phyloP scores from a whole-genome alignment of 1,284 basidiomycete genomes.

The Naganishia sp. region DNA sequence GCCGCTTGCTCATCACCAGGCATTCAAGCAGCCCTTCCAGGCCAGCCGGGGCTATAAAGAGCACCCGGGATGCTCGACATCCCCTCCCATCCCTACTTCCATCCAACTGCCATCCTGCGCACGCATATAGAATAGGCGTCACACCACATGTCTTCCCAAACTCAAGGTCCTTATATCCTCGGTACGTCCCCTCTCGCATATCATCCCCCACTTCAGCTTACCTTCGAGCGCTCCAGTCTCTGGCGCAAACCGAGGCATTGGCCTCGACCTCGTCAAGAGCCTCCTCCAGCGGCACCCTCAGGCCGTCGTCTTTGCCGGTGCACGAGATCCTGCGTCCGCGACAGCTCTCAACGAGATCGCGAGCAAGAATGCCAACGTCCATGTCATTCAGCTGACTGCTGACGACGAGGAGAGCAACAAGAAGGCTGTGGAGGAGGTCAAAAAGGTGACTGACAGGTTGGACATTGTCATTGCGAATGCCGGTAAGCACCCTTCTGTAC shows the following conservation, averaged over 20 bases:
- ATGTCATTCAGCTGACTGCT: constrained; percentile 31
- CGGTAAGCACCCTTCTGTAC: background rate
- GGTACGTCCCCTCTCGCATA: background rate
- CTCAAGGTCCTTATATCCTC: constrained; percentile 3
- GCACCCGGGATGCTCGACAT: no score
- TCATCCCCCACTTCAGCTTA: background rate
- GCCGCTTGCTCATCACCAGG: no score
- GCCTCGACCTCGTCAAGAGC: constrained; percentile 33
- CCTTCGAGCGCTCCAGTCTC: constrained; percentile 25
- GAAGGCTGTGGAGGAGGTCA: constrained; percentile 29
- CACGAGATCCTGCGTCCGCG: constrained; percentile 34
- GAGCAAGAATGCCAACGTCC: constrained; percentile 18
- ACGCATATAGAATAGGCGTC: no score
- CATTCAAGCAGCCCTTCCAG: no score
- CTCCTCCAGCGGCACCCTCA: constrained; percentile 30
- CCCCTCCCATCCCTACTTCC: no score
- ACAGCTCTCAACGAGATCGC: constrained; percentile 34
- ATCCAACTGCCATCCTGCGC: no score
- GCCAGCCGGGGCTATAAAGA: no score
- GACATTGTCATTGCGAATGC: constrained; percentile 35
- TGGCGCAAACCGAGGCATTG: constrained; percentile 38
- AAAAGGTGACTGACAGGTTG: constrained; percentile 29
- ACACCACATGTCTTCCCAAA: background rate
- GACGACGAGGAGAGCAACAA: constrained; percentile 32
- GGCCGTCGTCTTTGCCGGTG: constrained; percentile 38